phyloP scores from a whole-genome alignment of 2,329 filamentous ascomycete genomes.

The Xylaria sp. region DNA sequence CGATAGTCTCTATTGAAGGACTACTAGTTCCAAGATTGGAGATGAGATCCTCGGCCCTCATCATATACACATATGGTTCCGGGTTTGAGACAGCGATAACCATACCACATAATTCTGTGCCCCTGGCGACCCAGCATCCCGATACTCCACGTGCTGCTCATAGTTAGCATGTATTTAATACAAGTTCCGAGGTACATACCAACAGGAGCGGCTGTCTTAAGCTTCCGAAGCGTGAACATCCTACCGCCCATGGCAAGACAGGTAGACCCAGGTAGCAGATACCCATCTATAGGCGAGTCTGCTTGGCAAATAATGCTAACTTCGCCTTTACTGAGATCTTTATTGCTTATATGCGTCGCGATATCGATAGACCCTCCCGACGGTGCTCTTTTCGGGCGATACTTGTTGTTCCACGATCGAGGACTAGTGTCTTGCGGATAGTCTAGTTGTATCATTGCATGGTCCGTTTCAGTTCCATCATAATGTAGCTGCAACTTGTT shows the following conservation, averaged over 20 bases:
- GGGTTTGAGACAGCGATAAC: constrained; percentile 26
- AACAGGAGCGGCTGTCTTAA: constrained; percentile 18
- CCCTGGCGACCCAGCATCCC: constrained; percentile 22
- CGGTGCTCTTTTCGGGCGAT: constrained; percentile 1
- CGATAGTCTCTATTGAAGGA: constrained; percentile 28
- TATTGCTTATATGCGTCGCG: constrained; percentile 11
- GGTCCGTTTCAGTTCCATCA: neutral
- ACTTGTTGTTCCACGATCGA: constrained; percentile 15
- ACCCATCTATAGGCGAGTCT: constrained; percentile 3
- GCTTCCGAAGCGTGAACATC: constrained; percentile 25
- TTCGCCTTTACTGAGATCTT: constrained; percentile 21
- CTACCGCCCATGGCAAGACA: constrained; percentile 21
- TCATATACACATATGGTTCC: constrained; percentile 30
- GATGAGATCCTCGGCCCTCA: constrained; percentile 27
- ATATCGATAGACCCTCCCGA: constrained; percentile 5
- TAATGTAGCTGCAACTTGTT: constrained; percentile 3
- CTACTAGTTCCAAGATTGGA: constrained; percentile 24
- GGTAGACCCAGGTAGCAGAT: constrained; percentile 12
- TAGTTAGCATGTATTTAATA: constrained; percentile 1
- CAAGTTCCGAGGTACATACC: constrained; percentile 16
- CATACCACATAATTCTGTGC: constrained; percentile 27
- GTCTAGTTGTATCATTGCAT: constrained; percentile 22
- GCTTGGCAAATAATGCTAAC: constrained; percentile 22
- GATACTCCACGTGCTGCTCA: constrained; percentile 23
- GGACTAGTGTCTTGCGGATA: neutral